Conservation (phyloP, 495 filamentous ascomycete species). For the Penicillium canescens region DNA sequence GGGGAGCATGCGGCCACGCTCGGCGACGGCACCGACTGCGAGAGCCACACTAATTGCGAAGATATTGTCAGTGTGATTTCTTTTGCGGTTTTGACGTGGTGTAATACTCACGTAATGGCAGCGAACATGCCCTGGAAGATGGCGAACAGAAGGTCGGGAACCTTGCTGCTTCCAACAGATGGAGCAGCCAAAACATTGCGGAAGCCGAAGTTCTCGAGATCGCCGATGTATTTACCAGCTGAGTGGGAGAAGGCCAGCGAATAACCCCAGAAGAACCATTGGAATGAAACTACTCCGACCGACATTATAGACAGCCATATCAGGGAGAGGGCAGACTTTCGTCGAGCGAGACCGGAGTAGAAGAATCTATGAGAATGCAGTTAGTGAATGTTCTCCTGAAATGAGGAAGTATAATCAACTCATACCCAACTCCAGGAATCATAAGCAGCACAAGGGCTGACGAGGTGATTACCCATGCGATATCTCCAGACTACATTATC, state of each 20-base stretch:
- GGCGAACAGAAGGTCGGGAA: slow-evolving; percentile 90
- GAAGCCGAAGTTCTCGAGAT: slow-evolving; percentile 84
- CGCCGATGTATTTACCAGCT: slow-evolving; percentile 80
- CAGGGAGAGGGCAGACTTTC: slow-evolving; percentile 91
- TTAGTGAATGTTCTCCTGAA: neutral
- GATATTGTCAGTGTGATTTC: slow-evolving; percentile 6
- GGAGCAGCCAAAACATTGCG: slow-evolving; percentile 75
- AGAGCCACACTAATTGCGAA: slow-evolving; percentile 66
- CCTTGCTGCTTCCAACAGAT: slow-evolving; percentile 75
- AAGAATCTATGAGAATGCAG: slow-evolving; percentile 65
- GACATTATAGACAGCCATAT: slow-evolving; percentile 98
- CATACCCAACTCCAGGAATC: slow-evolving; percentile 92
- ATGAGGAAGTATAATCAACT: neutral
- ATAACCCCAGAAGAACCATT: slow-evolving; percentile 99
- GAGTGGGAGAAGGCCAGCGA: slow-evolving; percentile 89
- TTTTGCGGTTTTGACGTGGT: neutral
- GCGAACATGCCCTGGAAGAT: slow-evolving; percentile 99
- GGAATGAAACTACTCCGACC: slow-evolving; percentile 85
- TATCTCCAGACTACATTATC: slow-evolving; percentile 72
- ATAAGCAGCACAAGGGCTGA: slow-evolving; percentile 93
- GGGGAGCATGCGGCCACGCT: slow-evolving; percentile 92
- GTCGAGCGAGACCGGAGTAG: slow-evolving; percentile 95
- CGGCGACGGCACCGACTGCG: slow-evolving; percentile 88
- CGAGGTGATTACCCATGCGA: slow-evolving; percentile 85
- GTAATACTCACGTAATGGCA: slow-evolving; percentile 71